Conservation (phyloP, 2,329 filamentous ascomycete genomes). For the Penicillium sp. region DNA sequence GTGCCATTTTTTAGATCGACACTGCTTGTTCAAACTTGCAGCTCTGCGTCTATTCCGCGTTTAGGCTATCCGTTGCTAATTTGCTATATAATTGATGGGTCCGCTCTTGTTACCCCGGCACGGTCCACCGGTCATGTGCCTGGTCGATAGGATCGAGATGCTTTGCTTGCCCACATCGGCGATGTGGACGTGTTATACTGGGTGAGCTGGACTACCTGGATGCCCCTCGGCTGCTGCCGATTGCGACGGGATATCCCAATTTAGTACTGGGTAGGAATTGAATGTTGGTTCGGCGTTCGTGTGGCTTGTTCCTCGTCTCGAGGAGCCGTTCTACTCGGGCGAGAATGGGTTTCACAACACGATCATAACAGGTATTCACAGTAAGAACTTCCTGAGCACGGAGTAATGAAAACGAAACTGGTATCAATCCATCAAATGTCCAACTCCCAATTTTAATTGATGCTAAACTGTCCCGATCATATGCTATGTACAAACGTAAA, state of each 20-base stretch:
- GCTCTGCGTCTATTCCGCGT: background rate
- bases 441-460: background rate
- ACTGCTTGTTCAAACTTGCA: background rate
- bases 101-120: background rate
- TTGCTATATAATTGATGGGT: background rate
- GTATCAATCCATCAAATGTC: background rate
- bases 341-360: background rate
- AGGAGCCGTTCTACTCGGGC: background rate
- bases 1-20: conserved; percentile 1
- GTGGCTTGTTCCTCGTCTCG: background rate
- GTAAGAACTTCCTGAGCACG: too few species aligned
- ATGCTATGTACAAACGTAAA: conserved; percentile 25
- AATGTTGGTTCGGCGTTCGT: background rate
- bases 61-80: background rate
- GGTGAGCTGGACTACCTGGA: conserved; percentile 14
- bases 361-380: background rate
- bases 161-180: conserved; percentile 3
- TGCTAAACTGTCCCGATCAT: conserved; percentile 7
- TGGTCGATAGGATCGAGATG: background rate
- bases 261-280: conserved; percentile 8
- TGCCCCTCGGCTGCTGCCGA: background rate
- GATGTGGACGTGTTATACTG: conserved; percentile 8
- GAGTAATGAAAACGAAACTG: background rate
- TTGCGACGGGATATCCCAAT: conserved; percentile 7
- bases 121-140: background rate